Evolutionary conservation across 208 protist species (phyloP).

Genomic region (Crithidia fasciculata): DNA sequence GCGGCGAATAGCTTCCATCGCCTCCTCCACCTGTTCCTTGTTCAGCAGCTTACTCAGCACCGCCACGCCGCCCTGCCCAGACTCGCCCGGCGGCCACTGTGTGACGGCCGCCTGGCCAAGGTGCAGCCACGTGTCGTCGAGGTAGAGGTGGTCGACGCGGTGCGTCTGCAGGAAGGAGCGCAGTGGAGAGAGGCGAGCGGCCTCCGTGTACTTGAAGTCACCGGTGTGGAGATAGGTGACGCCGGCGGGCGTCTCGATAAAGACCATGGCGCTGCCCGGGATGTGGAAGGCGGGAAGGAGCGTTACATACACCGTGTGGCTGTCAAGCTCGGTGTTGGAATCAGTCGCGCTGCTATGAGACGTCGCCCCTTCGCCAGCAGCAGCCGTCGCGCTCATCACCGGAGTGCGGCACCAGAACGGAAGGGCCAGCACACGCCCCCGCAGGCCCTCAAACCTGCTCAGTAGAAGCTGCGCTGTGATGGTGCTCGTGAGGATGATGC

Average conservation of each 20-base stretch:
- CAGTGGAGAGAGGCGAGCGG: conserved; percentile 29
- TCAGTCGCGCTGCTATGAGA: background rate
- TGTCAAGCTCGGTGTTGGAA: background rate
- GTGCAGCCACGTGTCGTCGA: conserved; percentile 90
- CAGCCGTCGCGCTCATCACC: conserved; percentile 16
- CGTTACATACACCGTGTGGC: conserved; percentile 40
- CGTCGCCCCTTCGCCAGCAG: background rate
- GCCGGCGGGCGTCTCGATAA: conserved; percentile 59
- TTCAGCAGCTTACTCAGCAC: conserved; percentile 74
- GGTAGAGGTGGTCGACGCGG: conserved; percentile 77
- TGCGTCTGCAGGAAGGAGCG: conserved; percentile 52
- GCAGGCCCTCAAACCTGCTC: conserved; percentile 47
- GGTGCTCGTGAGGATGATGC: conserved; percentile 61
- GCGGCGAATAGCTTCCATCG: conserved; percentile 69
- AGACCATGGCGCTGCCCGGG: conserved; percentile 81
- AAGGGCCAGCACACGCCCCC: conserved; percentile 32
- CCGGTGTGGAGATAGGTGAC: conserved; percentile 78
- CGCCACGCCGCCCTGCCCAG: conserved; percentile 14
- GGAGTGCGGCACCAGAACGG: conserved; percentile 43
- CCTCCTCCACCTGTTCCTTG: conserved; percentile 59
- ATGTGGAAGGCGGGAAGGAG: conserved; percentile 77
- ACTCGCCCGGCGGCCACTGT: background rate
- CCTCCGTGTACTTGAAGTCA: conserved; percentile 76
- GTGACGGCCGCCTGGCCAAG: conserved; percentile 42
- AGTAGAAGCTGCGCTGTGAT: conserved; percentile 66